These are phyloP conservation scores for Medicago ruthenica DNA, from an alignment of 306 rosid genomes.

Conservation along the genomic window DNA sequence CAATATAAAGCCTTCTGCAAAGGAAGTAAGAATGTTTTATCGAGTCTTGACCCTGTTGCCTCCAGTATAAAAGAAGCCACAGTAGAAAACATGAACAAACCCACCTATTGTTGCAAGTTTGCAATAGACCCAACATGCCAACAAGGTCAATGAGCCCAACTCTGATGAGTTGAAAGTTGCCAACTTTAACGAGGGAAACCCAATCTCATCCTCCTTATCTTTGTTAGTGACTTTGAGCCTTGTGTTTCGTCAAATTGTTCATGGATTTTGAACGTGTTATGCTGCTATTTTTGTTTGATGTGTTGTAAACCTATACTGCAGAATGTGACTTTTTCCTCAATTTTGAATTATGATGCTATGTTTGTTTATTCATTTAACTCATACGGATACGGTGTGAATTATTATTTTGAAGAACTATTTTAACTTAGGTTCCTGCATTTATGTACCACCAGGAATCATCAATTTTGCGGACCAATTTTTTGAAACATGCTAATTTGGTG, in stretches of 20 bases:
- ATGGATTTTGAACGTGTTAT: background rate
- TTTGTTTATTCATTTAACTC: background rate
- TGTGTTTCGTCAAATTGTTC: background rate
- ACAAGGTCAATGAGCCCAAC: no score
- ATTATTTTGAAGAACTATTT: background rate
- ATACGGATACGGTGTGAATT: no score
- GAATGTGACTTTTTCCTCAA: background rate
- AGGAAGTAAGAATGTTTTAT: background rate
- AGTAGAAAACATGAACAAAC: no score
- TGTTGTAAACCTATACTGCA: background rate
- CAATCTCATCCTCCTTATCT: background rate
- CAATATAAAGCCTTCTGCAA: background rate
- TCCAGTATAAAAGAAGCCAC: background rate
- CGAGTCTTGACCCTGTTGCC: background rate
- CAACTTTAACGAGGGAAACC: no score
- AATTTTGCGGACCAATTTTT: slow-evolving; percentile 65
- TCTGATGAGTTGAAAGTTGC: no score
- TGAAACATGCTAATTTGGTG: slow-evolving; percentile 75
- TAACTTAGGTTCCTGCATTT: slow-evolving; percentile 41
- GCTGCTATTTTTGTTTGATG: background rate
- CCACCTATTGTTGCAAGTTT: no score
- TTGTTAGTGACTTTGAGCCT: background rate
- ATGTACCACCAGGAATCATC: slow-evolving; percentile 77
- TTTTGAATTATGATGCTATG: background rate
- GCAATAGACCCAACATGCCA: no score